Evolutionary conservation across 108 stramenopile genomes (phyloP).

Genomic region (Skeletonema tropicum): DNA sequence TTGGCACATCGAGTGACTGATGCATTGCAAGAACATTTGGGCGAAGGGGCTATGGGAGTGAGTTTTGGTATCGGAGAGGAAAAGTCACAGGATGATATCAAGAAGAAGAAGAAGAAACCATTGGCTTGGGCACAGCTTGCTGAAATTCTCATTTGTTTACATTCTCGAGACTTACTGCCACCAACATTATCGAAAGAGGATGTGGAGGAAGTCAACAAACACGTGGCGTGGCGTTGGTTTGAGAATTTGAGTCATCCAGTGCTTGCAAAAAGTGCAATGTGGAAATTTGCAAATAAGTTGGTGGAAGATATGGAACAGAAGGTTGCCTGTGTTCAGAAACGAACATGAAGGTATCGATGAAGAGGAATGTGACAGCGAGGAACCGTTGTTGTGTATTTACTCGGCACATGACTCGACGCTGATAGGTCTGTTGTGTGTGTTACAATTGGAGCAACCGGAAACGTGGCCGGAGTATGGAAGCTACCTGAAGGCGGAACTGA

Average conservation of each 20-base stretch:
- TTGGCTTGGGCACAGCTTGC: constrained; percentile 74
- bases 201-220: constrained; percentile 56
- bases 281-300: constrained; percentile 54
- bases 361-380: constrained; percentile 28
- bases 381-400: constrained; percentile 66
- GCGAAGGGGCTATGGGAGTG: constrained; percentile 57
- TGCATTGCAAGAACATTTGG: constrained; percentile 53
- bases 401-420: constrained; percentile 83
- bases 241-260: constrained; percentile 68
- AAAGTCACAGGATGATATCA: constrained; percentile 12
- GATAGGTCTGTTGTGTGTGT: constrained; percentile 80
- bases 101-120: constrained; percentile 30
- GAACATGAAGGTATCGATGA: constrained; percentile 11
- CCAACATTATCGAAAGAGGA: constrained; percentile 59
- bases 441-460: constrained; percentile 66
- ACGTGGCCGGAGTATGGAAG: constrained; percentile 84
- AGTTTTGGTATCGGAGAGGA: constrained; percentile 80
- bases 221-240: constrained; percentile 84
- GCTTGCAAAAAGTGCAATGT: constrained; percentile 74
- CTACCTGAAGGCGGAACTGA: constrained; percentile 71
- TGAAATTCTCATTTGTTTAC: constrained; percentile 78
- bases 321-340: constrained; percentile 19
- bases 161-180: constrained; percentile 64
- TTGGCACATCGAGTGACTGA: constrained; percentile 60
- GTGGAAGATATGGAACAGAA: constrained; percentile 48